Percentiles rank a stretch among this genome's conserved stretches.
These are phyloP conservation scores for Colletotrichum sp. DNA, from an alignment of 2,329 filamentous ascomycete species.

Conservation along the genomic window DNA sequence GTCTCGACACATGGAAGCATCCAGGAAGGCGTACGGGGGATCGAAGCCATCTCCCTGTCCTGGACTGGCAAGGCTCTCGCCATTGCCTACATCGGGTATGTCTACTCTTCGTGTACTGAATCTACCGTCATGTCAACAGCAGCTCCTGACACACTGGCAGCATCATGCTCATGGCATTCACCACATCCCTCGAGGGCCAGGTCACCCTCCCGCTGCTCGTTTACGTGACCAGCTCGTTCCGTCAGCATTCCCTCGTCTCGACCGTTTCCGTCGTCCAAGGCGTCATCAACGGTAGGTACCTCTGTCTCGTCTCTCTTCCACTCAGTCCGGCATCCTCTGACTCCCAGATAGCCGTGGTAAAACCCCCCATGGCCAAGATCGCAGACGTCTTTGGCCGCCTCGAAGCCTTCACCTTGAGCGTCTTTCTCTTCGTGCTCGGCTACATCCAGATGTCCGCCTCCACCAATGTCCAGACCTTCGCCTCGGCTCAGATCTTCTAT, in stretches of 20 bases:
- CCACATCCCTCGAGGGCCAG: neutral
- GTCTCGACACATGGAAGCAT: neutral
- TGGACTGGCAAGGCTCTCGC: neutral
- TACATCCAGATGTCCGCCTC: conserved; percentile 64
- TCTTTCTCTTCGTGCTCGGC: conserved; percentile 60
- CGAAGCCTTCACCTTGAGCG: conserved; percentile 60
- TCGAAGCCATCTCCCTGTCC: neutral
- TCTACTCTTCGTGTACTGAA: neutral
- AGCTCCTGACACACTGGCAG: neutral
- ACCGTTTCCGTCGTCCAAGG: neutral
- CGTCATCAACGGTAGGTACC: neutral
- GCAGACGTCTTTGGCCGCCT: conserved; percentile 68
- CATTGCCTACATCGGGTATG: neutral
- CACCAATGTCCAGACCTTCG: conserved; percentile 57
- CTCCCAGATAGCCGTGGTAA: neutral
- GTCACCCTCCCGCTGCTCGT: neutral
- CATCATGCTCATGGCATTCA: neutral
- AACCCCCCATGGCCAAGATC: conserved; percentile 56
- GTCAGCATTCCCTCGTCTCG: neutral
- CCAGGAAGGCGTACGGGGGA: neutral
- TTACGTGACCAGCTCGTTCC: neutral
- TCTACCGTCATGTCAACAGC: neutral
- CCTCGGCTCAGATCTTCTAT: conserved; percentile 65
- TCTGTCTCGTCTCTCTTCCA: neutral
- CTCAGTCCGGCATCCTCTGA: neutral